Conservation (phyloP, 495 filamentous ascomycete genomes). For the Podospora sp. region DNA sequence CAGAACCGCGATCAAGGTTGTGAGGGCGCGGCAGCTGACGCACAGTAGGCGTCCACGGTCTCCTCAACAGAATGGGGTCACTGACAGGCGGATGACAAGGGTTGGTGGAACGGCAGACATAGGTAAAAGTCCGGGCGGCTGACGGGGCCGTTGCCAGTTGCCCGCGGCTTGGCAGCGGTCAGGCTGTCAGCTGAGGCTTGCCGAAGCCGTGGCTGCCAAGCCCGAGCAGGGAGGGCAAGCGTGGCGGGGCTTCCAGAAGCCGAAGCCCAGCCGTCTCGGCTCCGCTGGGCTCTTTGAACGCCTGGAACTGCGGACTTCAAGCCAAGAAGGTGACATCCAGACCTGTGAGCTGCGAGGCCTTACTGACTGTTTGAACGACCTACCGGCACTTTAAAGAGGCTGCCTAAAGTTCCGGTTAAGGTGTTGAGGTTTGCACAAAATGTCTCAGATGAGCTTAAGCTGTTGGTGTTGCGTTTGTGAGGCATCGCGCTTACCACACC, state of each 20-base stretch:
- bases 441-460: not conserved
- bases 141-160: constrained; percentile 4
- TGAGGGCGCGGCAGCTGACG: not conserved
- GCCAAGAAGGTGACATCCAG: not conserved
- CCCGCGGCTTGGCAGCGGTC: not conserved
- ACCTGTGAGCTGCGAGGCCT: not conserved
- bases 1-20: not conserved
- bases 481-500: not conserved
- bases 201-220: not conserved
- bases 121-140: not conserved
- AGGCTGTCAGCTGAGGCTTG: constrained; percentile 9
- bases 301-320: not conserved
- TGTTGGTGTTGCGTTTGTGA: not conserved
- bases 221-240: not conserved
- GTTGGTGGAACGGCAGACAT: not conserved
- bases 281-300: not conserved
- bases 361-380: not conserved
- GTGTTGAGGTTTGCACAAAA: not conserved
- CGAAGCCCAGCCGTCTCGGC: not conserved
- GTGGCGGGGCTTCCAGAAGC: not conserved
- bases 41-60: not conserved
- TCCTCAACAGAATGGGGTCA: not conserved
- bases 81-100: constrained; percentile 2
- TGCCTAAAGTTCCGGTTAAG: not conserved
- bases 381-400: not conserved